Percentiles rank a stretch among this genome's conserved stretches.
These are phyloP conservation scores for Phialophora tarda DNA, from an alignment of 2,329 filamentous ascomycete genomes.

Conservation along the genomic window DNA sequence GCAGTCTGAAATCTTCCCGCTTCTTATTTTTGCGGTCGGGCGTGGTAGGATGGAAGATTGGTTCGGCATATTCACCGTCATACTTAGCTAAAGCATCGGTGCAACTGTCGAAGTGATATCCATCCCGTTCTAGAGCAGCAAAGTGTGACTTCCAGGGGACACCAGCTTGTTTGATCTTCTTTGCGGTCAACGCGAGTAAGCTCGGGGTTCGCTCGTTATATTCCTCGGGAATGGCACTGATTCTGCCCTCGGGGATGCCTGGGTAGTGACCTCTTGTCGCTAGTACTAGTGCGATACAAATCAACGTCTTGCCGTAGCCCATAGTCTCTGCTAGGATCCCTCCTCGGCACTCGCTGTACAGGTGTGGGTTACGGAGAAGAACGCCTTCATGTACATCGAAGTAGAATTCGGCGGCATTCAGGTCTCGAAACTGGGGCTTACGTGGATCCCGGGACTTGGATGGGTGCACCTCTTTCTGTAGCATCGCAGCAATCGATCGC, in stretches of 20 bases:
- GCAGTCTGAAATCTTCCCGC: constrained; percentile 40
- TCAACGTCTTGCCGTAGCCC: constrained; percentile 81
- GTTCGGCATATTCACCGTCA: constrained; percentile 64
- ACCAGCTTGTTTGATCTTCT: constrained; percentile 68
- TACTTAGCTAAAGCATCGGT: constrained; percentile 63
- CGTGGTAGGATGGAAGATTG: constrained; percentile 49
- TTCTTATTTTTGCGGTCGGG: constrained; percentile 45
- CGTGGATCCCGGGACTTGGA: constrained; percentile 73
- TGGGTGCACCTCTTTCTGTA: constrained; percentile 76
- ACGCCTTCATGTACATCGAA: constrained; percentile 69
- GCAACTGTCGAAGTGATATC: constrained; percentile 61
- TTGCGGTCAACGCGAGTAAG: constrained; percentile 76
- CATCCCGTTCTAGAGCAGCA: constrained; percentile 55
- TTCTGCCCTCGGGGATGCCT: constrained; percentile 67
- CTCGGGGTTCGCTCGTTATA: constrained; percentile 61
- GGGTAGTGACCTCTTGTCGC: constrained; percentile 74
- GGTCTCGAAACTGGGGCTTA: constrained; percentile 65
- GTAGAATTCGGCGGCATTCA: constrained; percentile 69
- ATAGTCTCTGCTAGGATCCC: constrained; percentile 60
- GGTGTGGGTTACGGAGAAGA: constrained; percentile 68
- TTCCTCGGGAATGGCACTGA: constrained; percentile 49
- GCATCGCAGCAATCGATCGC: constrained; percentile 79
- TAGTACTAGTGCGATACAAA: constrained; percentile 77
- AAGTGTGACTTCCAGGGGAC: constrained; percentile 74
- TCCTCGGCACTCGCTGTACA: constrained; percentile 75